Evolutionary conservation across 1,284 basidiomycete genomes (phyloP).

Genomic region (Dichomitus squalens): DNA sequence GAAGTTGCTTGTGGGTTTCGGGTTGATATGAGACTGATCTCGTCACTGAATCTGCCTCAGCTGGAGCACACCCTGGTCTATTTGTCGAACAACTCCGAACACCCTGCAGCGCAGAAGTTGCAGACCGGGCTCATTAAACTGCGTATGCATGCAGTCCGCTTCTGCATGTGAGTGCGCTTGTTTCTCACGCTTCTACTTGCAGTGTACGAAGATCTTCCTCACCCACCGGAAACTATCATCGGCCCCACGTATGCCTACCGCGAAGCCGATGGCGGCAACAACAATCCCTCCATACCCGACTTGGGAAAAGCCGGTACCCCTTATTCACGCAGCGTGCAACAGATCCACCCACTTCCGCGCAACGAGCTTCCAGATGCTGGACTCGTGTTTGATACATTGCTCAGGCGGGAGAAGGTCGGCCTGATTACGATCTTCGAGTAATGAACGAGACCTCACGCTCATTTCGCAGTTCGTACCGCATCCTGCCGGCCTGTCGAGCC

Average conservation of each 20-base stretch:
- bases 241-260: conserved; percentile 66
- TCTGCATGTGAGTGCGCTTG: no score
- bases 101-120: conserved; percentile 47
- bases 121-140: conserved; percentile 59
- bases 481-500: conserved; percentile 74
- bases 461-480: conserved; percentile 69
- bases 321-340: conserved; percentile 82
- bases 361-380: conserved; percentile 78
- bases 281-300: conserved; percentile 70
- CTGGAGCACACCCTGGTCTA: conserved; percentile 73
- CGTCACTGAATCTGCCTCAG: conserved; percentile 37
- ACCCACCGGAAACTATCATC: conserved; percentile 73
- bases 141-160: conserved; percentile 43
- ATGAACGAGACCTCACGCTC: not conserved
- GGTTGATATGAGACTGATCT: conserved; percentile 24
- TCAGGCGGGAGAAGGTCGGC: conserved; percentile 59
- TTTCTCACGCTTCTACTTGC: not conserved
- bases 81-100: conserved; percentile 57
- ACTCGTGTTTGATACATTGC: conserved; percentile 71
- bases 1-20: conserved; percentile 50
- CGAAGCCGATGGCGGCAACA: conserved; percentile 70
- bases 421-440: not conserved
- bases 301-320: conserved; percentile 76
- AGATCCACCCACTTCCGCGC: conserved; percentile 59
- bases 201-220: conserved; percentile 79